A percentile compares a stretch with the other conserved stretches of the same genome.
These are phyloP conservation scores for Quercus dentata DNA, from an alignment of 306 rosid genomes.

Conservation along the genomic window DNA sequence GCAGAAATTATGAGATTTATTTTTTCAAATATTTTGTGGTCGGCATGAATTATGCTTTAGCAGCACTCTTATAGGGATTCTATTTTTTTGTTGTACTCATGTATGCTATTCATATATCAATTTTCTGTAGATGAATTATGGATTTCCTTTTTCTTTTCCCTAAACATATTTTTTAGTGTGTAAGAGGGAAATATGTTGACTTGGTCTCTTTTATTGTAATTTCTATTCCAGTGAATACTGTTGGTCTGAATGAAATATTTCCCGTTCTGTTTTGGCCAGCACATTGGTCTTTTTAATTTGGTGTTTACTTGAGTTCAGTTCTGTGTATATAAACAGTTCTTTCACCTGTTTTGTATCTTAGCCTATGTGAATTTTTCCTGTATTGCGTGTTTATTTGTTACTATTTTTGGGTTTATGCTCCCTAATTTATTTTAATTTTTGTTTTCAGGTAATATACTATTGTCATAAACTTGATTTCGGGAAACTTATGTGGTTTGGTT, in stretches of 20 bases:
- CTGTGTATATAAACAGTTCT: not conserved
- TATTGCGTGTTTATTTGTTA: not conserved
- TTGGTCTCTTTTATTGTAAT: not conserved
- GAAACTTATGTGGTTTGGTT: conserved; percentile 65
- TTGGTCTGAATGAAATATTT: not conserved
- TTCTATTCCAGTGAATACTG: not conserved
- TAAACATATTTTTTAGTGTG: too few relatives aligned
- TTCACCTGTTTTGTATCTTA: not conserved
- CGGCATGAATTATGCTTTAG: too few relatives aligned
- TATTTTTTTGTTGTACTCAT: not conserved
- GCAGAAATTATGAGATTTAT: too few relatives aligned
- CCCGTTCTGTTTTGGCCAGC: too few relatives aligned
- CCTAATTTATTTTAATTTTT: conserved; percentile 3
- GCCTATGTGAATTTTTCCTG: not conserved
- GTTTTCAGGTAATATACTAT: conserved; percentile 75
- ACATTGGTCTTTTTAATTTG: not conserved
- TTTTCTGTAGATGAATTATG: not conserved
- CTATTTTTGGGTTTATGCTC: not conserved
- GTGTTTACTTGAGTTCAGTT: not conserved
- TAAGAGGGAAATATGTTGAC: not conserved
- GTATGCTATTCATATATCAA: too few relatives aligned
- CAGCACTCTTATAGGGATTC: too few relatives aligned
- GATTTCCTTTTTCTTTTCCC: too few relatives aligned
- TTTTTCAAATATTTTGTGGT: too few relatives aligned
- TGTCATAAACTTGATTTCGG: conserved; percentile 63